Conservation (phyloP, 2,329 filamentous ascomycete species). For the Colletotrichum cereale region DNA sequence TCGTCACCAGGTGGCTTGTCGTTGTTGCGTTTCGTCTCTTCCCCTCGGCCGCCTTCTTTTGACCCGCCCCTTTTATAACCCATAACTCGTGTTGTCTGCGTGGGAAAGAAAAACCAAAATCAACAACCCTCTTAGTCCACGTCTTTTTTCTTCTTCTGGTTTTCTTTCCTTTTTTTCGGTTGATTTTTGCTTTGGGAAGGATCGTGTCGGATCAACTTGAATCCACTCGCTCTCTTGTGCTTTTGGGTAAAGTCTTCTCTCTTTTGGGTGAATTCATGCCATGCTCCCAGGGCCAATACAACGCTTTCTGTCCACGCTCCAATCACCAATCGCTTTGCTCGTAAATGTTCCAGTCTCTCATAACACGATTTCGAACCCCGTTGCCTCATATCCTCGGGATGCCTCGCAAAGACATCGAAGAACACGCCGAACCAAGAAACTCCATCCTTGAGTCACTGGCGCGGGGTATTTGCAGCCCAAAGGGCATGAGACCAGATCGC, state of each 20-base stretch:
- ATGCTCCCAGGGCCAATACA: slow-evolving; percentile 35
- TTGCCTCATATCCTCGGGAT: slow-evolving; percentile 28
- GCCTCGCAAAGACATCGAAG: slow-evolving; percentile 33
- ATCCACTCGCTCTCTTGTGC: slow-evolving; percentile 37
- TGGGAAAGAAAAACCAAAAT: too few relatives aligned
- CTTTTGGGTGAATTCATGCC: slow-evolving; percentile 33
- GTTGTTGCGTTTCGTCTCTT: not conserved
- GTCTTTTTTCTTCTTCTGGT: slow-evolving; percentile 1
- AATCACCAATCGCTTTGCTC: slow-evolving; percentile 32
- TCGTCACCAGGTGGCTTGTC: slow-evolving; percentile 2
- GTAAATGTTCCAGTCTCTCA: slow-evolving; percentile 31
- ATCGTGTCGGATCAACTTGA: slow-evolving; percentile 16
- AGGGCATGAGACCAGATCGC: slow-evolving; percentile 29
- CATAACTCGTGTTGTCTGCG: slow-evolving; percentile 22
- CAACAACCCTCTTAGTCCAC: slow-evolving; percentile 8
- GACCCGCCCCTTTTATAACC: slow-evolving; percentile 21
- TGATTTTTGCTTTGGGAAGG: slow-evolving; percentile 1
- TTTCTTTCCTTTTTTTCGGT: not conserved
- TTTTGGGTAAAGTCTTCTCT: slow-evolving; percentile 33
- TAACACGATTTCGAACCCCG: slow-evolving; percentile 18
- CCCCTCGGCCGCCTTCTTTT: slow-evolving; percentile 7
- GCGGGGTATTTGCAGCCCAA: slow-evolving; percentile 33
- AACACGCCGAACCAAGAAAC: slow-evolving; percentile 37
- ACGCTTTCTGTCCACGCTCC: slow-evolving; percentile 23
- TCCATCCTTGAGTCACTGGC: slow-evolving; percentile 32